A percentile compares a stretch with the other conserved stretches of the same genome.
Conservation (phyloP, 2,329 filamentous ascomycete genomes). For the Talaromyces rugulosus region DNA sequence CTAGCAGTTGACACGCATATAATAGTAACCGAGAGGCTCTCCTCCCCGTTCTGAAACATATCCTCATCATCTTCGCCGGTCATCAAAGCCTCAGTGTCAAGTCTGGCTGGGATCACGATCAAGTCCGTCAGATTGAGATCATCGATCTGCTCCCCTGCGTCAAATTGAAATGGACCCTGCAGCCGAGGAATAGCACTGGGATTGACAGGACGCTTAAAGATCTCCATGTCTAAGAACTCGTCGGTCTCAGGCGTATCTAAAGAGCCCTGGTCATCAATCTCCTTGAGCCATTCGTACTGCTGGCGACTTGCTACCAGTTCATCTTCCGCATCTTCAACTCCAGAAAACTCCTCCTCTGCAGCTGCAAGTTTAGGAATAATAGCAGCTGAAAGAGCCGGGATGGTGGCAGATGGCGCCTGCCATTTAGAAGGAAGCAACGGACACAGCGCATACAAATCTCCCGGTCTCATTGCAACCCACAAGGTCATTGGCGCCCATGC, state of each 20-base stretch:
- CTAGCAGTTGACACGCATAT: conserved; percentile 55
- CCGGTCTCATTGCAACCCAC: conserved; percentile 92
- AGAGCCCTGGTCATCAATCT: conserved; percentile 53
- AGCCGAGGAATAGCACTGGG: conserved; percentile 55
- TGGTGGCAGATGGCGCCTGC: conserved; percentile 69
- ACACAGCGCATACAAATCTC: conserved; percentile 89
- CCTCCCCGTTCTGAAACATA: conserved; percentile 39
- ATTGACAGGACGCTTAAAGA: conserved; percentile 53
- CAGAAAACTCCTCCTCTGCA: conserved; percentile 33
- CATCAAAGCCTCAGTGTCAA: conserved; percentile 51
- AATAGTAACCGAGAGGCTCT: conserved; percentile 53
- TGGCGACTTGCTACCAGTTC: conserved; percentile 47
- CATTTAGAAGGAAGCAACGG: conserved; percentile 84
- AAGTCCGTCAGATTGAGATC: conserved; percentile 59
- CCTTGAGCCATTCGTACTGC: conserved; percentile 57
- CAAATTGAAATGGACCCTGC: conserved; percentile 58
- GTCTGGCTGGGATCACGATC: conserved; percentile 50
- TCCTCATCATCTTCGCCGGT: conserved; percentile 48
- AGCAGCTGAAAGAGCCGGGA: conserved; percentile 77
- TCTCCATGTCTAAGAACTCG: conserved; percentile 42
- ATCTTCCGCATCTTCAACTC: conserved; percentile 38
- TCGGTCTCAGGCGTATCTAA: conserved; percentile 36
- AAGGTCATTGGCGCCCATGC: conserved; percentile 93
- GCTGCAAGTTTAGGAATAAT: conserved; percentile 67
- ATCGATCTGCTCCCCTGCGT: conserved; percentile 46